These are phyloP conservation scores for Arthroderma sp. DNA, from an alignment of 2,329 filamentous ascomycete species.

Conservation along the genomic window DNA sequence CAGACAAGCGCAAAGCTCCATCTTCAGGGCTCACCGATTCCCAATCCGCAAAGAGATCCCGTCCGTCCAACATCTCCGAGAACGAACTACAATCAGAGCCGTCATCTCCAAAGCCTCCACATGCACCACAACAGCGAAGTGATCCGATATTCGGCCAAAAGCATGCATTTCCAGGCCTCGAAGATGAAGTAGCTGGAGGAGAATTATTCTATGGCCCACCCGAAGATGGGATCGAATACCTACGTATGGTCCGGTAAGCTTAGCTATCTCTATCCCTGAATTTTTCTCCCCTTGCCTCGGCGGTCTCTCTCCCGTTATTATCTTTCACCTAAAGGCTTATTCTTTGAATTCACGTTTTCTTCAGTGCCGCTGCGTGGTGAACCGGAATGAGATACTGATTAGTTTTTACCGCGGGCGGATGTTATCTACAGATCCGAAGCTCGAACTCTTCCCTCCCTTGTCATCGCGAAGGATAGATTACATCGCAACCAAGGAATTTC, in stretches of 20 bases:
- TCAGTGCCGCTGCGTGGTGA: no score
- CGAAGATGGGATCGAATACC: constrained; percentile 54
- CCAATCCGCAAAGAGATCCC: constrained; percentile 19
- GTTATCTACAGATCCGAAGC: constrained; percentile 12
- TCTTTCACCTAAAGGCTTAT: not conserved
- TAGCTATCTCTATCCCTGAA: constrained; percentile 5
- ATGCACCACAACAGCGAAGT: constrained; percentile 30
- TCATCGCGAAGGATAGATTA: constrained; percentile 7
- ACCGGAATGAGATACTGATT: no score
- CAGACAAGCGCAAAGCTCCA: constrained; percentile 8
- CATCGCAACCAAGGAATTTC: constrained; percentile 5
- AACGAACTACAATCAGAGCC: constrained; percentile 17
- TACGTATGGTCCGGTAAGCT: constrained; percentile 55
- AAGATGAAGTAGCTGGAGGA: constrained; percentile 34
- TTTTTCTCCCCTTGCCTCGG: constrained; percentile 12
- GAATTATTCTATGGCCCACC: constrained; percentile 56
- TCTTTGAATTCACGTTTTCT: no score
- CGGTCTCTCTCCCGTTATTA: not conserved
- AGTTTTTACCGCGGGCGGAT: no score
- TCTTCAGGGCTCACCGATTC: constrained; percentile 2
- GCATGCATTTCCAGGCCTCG: constrained; percentile 54
- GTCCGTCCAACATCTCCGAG: constrained; percentile 15
- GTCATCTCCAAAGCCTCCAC: constrained; percentile 6
- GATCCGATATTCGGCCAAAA: constrained; percentile 59
- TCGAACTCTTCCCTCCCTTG: constrained; percentile 9